A percentile compares a stretch with the other conserved stretches of the same genome.
These are phyloP conservation scores for Fonsecaea erecta DNA, from an alignment of 2,329 filamentous ascomycete species.

Conservation along the genomic window DNA sequence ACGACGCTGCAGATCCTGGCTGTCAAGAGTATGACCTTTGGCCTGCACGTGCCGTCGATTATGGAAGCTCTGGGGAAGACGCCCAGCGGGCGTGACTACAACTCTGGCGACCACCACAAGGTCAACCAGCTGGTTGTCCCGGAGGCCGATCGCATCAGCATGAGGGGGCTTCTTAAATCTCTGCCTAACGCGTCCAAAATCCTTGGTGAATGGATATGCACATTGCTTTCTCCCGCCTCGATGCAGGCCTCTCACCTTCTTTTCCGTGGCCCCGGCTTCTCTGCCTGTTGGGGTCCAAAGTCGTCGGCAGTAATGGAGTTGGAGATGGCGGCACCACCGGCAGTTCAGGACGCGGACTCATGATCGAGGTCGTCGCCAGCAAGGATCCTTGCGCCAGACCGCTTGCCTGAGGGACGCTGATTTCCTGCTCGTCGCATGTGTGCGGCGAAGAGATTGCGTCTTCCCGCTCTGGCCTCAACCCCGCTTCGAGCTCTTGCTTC, in stretches of 20 bases:
- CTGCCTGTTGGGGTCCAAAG: neutral
- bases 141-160: neutral
- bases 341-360: too few species aligned
- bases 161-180: too few species aligned
- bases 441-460: neutral
- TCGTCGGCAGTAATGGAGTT: too few species aligned
- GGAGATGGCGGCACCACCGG: too few species aligned
- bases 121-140: neutral
- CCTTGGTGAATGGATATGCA: slow-evolving; percentile 39
- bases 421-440: neutral
- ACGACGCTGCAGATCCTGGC: neutral
- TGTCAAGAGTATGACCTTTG: neutral
- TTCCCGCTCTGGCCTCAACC: neutral
- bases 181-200: slow-evolving; percentile 40
- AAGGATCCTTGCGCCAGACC: too few species aligned
- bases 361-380: too few species aligned
- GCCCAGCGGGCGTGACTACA: neutral
- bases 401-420: neutral
- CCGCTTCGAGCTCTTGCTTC: too few species aligned
- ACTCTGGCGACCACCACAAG: neutral
- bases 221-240: slow-evolving; percentile 40
- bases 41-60: neutral
- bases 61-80: neutral
- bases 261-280: too few species aligned
- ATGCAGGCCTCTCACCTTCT: neutral